phyloP scores from a whole-genome alignment of 345 rosid genomes.

The Camelina laxa region DNA sequence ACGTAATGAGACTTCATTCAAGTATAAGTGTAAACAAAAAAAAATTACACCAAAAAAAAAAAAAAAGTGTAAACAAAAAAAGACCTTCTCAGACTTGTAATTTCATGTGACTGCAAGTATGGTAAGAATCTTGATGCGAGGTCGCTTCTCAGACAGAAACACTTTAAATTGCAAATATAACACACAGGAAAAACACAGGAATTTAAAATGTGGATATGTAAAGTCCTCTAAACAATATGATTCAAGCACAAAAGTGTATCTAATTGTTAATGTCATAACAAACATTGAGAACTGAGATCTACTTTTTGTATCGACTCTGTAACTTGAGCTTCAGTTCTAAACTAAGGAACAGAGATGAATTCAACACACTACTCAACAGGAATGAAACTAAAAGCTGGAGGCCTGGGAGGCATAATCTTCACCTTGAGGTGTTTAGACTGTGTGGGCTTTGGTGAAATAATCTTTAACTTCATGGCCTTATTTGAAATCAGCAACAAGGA shows the following conservation, averaged over 20 bases:
- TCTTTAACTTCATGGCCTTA: not conserved
- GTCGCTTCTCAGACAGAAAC: too few relatives aligned
- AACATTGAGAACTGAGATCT: slow-evolving; percentile 2
- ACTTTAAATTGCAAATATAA: too few relatives aligned
- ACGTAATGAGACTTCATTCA: too few relatives aligned
- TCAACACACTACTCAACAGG: not conserved
- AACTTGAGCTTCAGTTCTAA: not conserved
- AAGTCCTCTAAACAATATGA: not conserved
- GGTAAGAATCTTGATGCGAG: too few relatives aligned
- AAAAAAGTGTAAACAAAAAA: too few relatives aligned
- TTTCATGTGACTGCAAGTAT: too few relatives aligned
- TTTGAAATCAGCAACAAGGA: not conserved
- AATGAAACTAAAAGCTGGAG: slow-evolving; percentile 15
- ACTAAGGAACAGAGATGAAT: not conserved
- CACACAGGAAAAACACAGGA: too few relatives aligned
- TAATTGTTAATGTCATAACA: not conserved
- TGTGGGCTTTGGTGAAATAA: not conserved
- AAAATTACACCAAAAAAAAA: too few relatives aligned
- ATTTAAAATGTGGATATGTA: too few relatives aligned
- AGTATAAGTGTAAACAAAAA: too few relatives aligned
- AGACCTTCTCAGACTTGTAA: too few relatives aligned
- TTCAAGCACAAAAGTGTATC: not conserved
- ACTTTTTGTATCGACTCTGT: not conserved
- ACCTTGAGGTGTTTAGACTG: not conserved
- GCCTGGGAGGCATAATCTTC: not conserved